phyloP scores from a whole-genome alignment of 257 asterid species.

The Apocynum venetum region DNA sequence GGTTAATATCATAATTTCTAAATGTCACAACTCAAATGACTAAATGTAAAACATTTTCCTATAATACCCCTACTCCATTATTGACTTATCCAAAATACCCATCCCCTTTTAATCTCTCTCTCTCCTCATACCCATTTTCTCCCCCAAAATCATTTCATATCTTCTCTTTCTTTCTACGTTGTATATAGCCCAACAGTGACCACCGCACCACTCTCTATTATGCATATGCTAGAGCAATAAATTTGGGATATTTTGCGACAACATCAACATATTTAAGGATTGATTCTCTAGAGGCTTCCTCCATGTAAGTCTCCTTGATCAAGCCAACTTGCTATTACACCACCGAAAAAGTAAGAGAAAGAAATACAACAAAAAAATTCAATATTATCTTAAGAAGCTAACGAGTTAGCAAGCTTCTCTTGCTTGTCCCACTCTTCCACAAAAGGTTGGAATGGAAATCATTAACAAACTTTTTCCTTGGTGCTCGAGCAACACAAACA shows the following conservation, averaged over 20 bases:
- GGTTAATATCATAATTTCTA: no score
- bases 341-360: not conserved
- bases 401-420: slow-evolving; percentile 89
- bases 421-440: slow-evolving; percentile 91
- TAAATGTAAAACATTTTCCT: no score
- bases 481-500: slow-evolving; percentile 98
- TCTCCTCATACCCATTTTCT: no score
- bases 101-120: no score
- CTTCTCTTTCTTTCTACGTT: no score
- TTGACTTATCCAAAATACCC: no score
- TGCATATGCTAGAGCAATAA: slow-evolving; percentile 86
- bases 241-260: slow-evolving; percentile 87
- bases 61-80: no score
- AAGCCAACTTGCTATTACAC: slow-evolving; percentile 87
- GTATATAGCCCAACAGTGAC: no score
- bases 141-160: no score
- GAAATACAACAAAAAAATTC: no score
- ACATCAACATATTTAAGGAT: slow-evolving; percentile 83
- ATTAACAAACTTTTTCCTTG: slow-evolving; percentile 81
- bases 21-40: no score
- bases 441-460: slow-evolving; percentile 81
- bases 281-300: slow-evolving; percentile 97
- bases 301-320: slow-evolving; percentile 94
- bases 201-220: no score
- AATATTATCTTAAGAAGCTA: slow-evolving; percentile 81